Conservation (phyloP, 1,284 basidiomycete species). For the Moesziomyces antarcticus region DNA sequence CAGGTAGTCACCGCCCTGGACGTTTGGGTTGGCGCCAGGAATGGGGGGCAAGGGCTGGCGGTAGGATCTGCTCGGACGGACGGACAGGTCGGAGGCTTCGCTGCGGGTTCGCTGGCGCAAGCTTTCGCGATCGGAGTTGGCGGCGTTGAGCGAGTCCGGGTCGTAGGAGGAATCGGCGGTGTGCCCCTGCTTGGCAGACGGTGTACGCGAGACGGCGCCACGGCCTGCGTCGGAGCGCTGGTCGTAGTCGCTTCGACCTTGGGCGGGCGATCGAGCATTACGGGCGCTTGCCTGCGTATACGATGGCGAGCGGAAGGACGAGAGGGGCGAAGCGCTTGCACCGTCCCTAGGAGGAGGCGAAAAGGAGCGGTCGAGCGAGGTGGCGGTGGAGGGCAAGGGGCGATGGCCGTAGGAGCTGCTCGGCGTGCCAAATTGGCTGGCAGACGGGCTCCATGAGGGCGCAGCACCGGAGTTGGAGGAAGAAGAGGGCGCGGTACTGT, state of each 20-base stretch:
- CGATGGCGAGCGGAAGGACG: slow-evolving; percentile 33
- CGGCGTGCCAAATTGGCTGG: slow-evolving; percentile 27
- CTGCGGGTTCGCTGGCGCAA: slow-evolving; percentile 35
- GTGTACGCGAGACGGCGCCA: slow-evolving; percentile 13
- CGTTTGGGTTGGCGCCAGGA: slow-evolving; percentile 4
- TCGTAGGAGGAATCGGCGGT: slow-evolving; percentile 33
- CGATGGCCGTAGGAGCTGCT: slow-evolving; percentile 30
- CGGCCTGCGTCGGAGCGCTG: slow-evolving; percentile 10
- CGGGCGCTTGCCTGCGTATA: slow-evolving; percentile 16
- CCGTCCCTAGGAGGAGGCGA: slow-evolving; percentile 30
- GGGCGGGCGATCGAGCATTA: slow-evolving; percentile 16
- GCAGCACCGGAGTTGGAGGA: slow-evolving; percentile 25
- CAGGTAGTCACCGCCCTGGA: slow-evolving; percentile 6
- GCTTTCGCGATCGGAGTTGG: slow-evolving; percentile 3
- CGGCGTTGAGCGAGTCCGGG: slow-evolving; percentile 11
- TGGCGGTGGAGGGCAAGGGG: slow-evolving; percentile 31
- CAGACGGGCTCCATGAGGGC: slow-evolving; percentile 36
- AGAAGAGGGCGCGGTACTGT: slow-evolving; percentile 10
- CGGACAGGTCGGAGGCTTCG: slow-evolving; percentile 34
- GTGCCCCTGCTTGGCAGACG: slow-evolving; percentile 22
- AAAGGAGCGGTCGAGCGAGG: slow-evolving; percentile 30
- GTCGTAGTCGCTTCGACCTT: slow-evolving; percentile 10
- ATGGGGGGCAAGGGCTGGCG: slow-evolving; percentile 45
- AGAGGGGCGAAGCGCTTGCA: slow-evolving; percentile 27
- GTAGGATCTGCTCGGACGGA: slow-evolving; percentile 14